phyloP scores from a whole-genome alignment of 805 yeast species.

The Wickerhamiella sorbophila region DNA sequence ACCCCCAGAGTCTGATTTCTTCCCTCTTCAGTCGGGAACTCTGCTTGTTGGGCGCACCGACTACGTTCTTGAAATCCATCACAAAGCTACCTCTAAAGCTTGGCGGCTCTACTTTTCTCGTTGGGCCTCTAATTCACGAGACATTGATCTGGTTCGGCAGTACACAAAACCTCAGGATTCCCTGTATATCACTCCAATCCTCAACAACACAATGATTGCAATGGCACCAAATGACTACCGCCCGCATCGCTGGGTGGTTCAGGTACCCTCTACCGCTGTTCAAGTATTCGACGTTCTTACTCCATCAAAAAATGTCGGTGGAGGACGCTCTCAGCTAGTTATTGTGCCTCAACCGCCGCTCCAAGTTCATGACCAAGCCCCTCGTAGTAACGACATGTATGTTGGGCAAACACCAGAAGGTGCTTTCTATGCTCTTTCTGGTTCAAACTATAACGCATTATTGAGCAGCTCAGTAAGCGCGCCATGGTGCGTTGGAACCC shows the following conservation, averaged over 20 bases:
- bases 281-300: constrained; percentile 63
- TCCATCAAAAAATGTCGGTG: constrained; percentile 4
- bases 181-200: constrained; percentile 69
- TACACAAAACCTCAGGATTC: constrained; percentile 45
- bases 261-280: constrained; percentile 56
- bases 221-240: constrained; percentile 40
- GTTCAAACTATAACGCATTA: constrained; percentile 59
- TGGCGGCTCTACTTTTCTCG: constrained; percentile 80
- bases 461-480: constrained; percentile 46
- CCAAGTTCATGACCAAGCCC: constrained; percentile 4
- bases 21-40: neutral
- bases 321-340: constrained; percentile 16
- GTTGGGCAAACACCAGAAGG: constrained; percentile 49
- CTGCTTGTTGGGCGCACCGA: constrained; percentile 26
- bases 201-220: constrained; percentile 66
- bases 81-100: constrained; percentile 41
- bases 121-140: constrained; percentile 88
- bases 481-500: constrained; percentile 13
- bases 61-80: constrained; percentile 42
- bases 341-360: constrained; percentile 27
- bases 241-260: constrained; percentile 66
- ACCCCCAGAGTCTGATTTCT: neutral
- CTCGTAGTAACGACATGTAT: constrained; percentile 35
- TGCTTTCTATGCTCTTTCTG: constrained; percentile 55
- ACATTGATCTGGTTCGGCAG: constrained; percentile 36